These are phyloP conservation scores for Solanum sejunctum DNA, from an alignment of 257 asterid species.

Conservation along the genomic window DNA sequence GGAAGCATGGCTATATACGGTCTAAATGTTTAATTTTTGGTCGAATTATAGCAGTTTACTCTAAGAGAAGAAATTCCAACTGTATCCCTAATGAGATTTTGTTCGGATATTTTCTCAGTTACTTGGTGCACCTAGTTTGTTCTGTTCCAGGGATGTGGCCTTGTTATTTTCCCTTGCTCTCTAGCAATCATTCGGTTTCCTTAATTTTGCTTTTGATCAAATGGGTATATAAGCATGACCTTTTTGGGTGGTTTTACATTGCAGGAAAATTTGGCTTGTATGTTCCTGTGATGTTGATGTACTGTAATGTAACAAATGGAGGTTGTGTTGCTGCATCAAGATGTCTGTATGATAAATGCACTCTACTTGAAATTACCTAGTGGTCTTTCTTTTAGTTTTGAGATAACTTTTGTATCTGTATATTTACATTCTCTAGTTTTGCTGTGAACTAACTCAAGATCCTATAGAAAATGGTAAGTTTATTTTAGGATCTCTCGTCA, in stretches of 20 bases:
- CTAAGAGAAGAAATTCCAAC: not conserved
- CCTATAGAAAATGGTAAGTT: not conserved
- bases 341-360: not conserved
- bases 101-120: not conserved
- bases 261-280: not conserved
- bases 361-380: not conserved
- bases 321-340: not conserved
- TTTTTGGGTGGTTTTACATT: not conserved
- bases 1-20: not conserved
- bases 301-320: not conserved
- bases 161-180: not conserved
- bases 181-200: not conserved
- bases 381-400: not conserved
- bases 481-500: not conserved
- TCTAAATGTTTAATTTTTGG: not conserved
- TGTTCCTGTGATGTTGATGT: not conserved
- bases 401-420: not conserved
- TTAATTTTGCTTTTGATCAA: not conserved
- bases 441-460: not conserved
- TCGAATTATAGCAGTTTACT: not conserved
- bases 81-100: not conserved
- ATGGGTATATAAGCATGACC: not conserved
- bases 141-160: not conserved
- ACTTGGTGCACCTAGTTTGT: not conserved
- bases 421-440: not conserved